Evolutionary conservation across 805 yeast species (phyloP), one percentile per base, ranked within the genome.

Genomic region (Allodekkera sacchari): DNA sequence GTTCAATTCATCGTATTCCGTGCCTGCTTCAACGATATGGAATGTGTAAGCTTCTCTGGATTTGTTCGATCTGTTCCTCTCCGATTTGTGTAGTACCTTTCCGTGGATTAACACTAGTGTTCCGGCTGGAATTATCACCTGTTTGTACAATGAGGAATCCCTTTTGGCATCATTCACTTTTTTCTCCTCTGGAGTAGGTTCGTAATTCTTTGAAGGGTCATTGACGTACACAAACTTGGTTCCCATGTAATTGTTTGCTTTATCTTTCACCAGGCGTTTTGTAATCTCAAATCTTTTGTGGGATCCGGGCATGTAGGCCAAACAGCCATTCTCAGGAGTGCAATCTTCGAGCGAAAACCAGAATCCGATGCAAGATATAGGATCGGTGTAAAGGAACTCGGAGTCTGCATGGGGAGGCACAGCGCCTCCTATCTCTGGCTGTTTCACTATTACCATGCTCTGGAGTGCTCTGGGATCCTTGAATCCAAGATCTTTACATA

Each of bases 301-400:
- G 4, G 83, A 70, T 0, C 88, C 89, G 0, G 88, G 85, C 11
- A 70, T 62, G 44, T 66, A 80, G 36, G 74, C 68, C 13, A 82
- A 57, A 36, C 89, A 80, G 0, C 94, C 92, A 52, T 82, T 82
- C 5, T 55, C 57, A 2, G 50, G 35, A 1, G 78, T 74, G 50
- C 92, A 82, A 44, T 79, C 82, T 44, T 83, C 85, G 39, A 82
- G 54, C 0, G 92, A 88, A 47, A 75, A 72, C 94, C 94, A 82
- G 49, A 78, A 83, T 3, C 94, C 94, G 24, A 81, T 52, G 1
- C 87, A 84, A 3, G 73, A 58, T 31, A 69, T 76, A 3, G 94
- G 94, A 12, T 72, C 60, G 0, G 92, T 82, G 52, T 64, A 82
- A 17, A 83, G 59, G 43, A 83, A 83, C 3, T 74, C 74, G 3